phyloP scores from a whole-genome alignment of 148 eudicot genomes.

The Arctostaphylos glauca region DNA sequence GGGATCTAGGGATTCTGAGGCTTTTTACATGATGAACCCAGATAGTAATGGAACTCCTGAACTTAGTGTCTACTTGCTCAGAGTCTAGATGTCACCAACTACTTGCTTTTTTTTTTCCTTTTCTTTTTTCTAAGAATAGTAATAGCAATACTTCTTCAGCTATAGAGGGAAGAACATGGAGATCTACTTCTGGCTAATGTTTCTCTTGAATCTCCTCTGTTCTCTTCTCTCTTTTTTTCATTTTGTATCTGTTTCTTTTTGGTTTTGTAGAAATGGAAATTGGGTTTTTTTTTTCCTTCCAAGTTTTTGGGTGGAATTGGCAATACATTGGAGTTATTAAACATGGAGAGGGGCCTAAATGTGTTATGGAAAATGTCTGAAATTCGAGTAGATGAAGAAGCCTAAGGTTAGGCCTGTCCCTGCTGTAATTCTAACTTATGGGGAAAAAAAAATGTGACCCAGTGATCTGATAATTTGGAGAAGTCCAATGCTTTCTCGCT shows the following conservation, averaged over 20 bases:
- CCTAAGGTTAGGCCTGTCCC: too few relatives aligned
- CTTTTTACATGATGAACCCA: constrained; percentile 96
- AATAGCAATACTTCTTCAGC: constrained; percentile 8
- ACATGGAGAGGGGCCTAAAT: too few relatives aligned
- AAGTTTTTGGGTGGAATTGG: constrained; percentile 9
- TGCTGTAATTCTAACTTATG: too few relatives aligned
- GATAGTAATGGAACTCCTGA: constrained; percentile 85
- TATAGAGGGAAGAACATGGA: constrained; percentile 12
- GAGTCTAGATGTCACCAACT: constrained; percentile 25
- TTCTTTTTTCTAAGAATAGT: neutral
- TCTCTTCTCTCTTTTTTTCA: neutral
- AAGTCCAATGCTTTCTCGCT: too few relatives aligned
- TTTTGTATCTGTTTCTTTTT: neutral
- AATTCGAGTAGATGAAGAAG: too few relatives aligned
- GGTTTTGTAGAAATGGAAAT: neutral
- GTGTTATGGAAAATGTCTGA: too few relatives aligned
- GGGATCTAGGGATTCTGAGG: constrained; percentile 83
- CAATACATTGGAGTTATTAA: neutral
- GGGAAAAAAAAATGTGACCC: too few relatives aligned
- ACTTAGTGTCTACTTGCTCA: constrained; percentile 77
- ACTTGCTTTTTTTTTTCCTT: too few relatives aligned
- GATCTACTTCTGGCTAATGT: constrained; percentile 10
- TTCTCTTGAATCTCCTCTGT: neutral
- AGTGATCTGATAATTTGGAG: too few relatives aligned
- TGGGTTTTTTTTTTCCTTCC: neutral